Conservation (phyloP, 129 eudicot genomes). For the Gnaphalium uliginosum region DNA sequence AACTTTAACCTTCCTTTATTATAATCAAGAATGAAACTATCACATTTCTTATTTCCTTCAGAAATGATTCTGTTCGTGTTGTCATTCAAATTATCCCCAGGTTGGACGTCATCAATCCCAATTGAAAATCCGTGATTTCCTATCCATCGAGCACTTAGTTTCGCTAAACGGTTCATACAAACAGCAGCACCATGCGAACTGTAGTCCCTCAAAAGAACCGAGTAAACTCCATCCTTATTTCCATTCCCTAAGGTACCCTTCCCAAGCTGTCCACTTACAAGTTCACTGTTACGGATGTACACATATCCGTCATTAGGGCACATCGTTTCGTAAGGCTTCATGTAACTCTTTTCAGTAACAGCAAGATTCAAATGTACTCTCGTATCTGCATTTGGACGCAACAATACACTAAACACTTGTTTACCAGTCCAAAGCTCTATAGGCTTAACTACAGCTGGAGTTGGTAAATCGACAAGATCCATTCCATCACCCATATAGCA, state of each 20-base stretch:
- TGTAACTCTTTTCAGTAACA: slow-evolving; percentile 63
- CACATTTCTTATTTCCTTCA: slow-evolving; percentile 52
- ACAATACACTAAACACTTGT: slow-evolving; percentile 71
- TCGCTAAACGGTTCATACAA: slow-evolving; percentile 96
- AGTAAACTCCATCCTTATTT: slow-evolving; percentile 85
- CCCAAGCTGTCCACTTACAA: slow-evolving; percentile 88
- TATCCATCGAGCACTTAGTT: slow-evolving; percentile 50
- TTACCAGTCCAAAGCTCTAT: slow-evolving; percentile 98
- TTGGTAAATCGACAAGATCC: slow-evolving; percentile 86
- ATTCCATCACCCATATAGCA: slow-evolving; percentile 91
- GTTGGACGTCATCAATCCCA: slow-evolving; percentile 94
- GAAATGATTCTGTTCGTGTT: slow-evolving; percentile 39
- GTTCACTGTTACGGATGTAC: slow-evolving; percentile 82
- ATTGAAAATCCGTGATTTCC: slow-evolving; percentile 97
- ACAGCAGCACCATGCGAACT: slow-evolving; percentile 89
- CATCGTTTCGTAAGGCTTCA: slow-evolving; percentile 62
- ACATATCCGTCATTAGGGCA: slow-evolving; percentile 87
- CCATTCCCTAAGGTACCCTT: slow-evolving; percentile 98
- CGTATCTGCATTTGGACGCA: slow-evolving; percentile 82
- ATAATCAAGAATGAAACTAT: slow-evolving; percentile 41
- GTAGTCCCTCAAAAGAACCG: slow-evolving; percentile 94
- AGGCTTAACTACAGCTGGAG: slow-evolving; percentile 91
- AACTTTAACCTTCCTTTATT: slow-evolving; percentile 59
- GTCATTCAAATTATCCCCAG: slow-evolving; percentile 49
- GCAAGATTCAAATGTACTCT: slow-evolving; percentile 86